Evolutionary conservation across 176 grass and related monocot species (phyloP), one percentile per base, ranked within the genome.

Genomic region (Oryza meridionalis): DNA sequence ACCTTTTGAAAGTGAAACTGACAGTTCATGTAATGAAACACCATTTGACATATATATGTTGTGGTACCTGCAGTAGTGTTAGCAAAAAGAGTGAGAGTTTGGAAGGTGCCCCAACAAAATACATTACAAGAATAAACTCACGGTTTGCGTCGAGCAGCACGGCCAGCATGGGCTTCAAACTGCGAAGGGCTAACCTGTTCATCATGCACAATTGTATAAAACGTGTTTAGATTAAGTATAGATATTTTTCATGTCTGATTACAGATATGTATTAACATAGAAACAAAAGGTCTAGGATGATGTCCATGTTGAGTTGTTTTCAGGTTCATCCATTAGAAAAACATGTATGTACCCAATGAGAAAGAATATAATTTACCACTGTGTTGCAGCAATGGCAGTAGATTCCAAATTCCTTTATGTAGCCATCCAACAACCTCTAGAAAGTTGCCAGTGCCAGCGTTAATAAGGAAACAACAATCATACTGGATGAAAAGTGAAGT

Each of bases 31-130:
- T 37, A 99, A 88, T 17, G 96, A 99, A 75, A 99, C 93, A 68
- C 96, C 96, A 69, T 99, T 99, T 12, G 93, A 99, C 50, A 92
- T 99, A 78, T 99, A 99, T 88, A 99, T 99, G 86, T 96, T 96
- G 84, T 99, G 94, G 91, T 99, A 98, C 62, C 96, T 98, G 84
- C 73, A 88, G 47, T 86, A 81, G 37, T 69, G 37, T 77, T 64
- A 75, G 21, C 16, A 12, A 22, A 82, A 83, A 45, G 29, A 29
- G 67, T 82, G 42, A 84, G 80, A 74, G 6, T 64, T 58, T 84
- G 59, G 80, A 75, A 4, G 64, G 53, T 53, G 59, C 7, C 32
- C 37, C n/a, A 21, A 63, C 26, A 55, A 65, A 84, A 76, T 37
- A 49, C 26, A 79, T 5, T 65, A n/a, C 35, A 81, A 78, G 7